Evolutionary conservation across 1,139 yeast genomes (phyloP).

Genomic region (Suhomyces panamericanus): DNA sequence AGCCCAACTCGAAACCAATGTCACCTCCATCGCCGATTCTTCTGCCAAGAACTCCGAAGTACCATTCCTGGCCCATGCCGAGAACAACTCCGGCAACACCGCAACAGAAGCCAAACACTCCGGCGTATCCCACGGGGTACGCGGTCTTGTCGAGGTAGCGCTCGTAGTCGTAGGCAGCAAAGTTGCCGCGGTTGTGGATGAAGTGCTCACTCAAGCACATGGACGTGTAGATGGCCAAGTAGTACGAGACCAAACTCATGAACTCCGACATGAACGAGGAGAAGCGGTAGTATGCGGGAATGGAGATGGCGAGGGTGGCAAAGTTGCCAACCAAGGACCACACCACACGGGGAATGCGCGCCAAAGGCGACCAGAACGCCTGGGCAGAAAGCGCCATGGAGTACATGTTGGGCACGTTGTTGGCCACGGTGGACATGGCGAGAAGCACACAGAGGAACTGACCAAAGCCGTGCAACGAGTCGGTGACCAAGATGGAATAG

Average conservation of each 20-base stretch:
- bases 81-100: slow-evolving; percentile 84
- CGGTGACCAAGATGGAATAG: slow-evolving; percentile 70
- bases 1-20: slow-evolving; percentile 80
- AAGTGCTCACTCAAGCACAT: slow-evolving; percentile 77
- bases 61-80: slow-evolving; percentile 89
- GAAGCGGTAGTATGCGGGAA: slow-evolving; percentile 81
- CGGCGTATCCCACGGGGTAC: slow-evolving; percentile 78
- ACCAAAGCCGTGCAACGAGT: slow-evolving; percentile 86
- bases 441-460: slow-evolving; percentile 83
- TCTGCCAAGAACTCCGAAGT: slow-evolving; percentile 64
- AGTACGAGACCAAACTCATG: slow-evolving; percentile 89
- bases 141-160: slow-evolving; percentile 56
- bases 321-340: slow-evolving; percentile 82
- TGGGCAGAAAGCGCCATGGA: slow-evolving; percentile 85
- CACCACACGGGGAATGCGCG: slow-evolving; percentile 71
- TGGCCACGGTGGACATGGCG: slow-evolving; percentile 82
- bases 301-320: slow-evolving; percentile 78
- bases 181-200: slow-evolving; percentile 64
- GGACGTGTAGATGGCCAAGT: slow-evolving; percentile 81
- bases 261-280: slow-evolving; percentile 74
- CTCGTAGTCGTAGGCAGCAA: slow-evolving; percentile 59
- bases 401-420: slow-evolving; percentile 91
- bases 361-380: slow-evolving; percentile 72
- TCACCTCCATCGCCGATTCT: slow-evolving; percentile 80
- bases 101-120: slow-evolving; percentile 71